Conservation (phyloP, 192 early-diverging fungal genomes). For the Coemansia erecta region DNA sequence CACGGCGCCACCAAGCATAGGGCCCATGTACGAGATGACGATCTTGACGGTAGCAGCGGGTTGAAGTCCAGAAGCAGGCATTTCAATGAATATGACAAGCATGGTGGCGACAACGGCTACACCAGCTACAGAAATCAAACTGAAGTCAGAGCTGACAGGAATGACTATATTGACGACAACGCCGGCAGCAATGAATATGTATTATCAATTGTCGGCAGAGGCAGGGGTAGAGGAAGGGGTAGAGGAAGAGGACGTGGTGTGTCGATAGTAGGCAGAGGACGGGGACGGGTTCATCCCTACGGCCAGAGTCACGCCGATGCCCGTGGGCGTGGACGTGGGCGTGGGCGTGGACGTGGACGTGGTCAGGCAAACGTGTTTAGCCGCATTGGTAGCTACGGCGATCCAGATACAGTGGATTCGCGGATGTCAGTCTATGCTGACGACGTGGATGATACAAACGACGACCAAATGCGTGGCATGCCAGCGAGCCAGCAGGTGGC, state of each 20-base stretch:
- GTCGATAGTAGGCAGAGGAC: constrained; percentile 4
- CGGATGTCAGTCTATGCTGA: too few species aligned
- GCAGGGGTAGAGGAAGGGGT: constrained; percentile 10
- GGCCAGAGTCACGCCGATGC: not conserved
- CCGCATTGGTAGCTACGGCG: not conserved
- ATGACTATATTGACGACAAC: not conserved
- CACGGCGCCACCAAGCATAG: too few species aligned
- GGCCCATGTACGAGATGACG: too few species aligned
- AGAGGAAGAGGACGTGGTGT: constrained; percentile 8
- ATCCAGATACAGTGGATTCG: not conserved
- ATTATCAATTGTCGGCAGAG: constrained; percentile 12
- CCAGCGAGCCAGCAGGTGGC: not conserved
- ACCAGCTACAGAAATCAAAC: not conserved
- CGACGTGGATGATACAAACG: too few species aligned
- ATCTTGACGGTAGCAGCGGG: too few species aligned
- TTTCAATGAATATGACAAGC: not conserved
- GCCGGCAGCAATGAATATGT: not conserved
- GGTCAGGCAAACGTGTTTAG: not conserved
- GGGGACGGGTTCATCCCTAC: not conserved
- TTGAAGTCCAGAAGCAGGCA: not conserved
- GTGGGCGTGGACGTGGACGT: not conserved
- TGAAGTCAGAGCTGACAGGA: not conserved
- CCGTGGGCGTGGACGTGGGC: not conserved
- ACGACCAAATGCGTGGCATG: too few species aligned
- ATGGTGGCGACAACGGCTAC: not conserved